phyloP scores from a whole-genome alignment of 805 yeast species.

The Yarrowia bubula region DNA sequence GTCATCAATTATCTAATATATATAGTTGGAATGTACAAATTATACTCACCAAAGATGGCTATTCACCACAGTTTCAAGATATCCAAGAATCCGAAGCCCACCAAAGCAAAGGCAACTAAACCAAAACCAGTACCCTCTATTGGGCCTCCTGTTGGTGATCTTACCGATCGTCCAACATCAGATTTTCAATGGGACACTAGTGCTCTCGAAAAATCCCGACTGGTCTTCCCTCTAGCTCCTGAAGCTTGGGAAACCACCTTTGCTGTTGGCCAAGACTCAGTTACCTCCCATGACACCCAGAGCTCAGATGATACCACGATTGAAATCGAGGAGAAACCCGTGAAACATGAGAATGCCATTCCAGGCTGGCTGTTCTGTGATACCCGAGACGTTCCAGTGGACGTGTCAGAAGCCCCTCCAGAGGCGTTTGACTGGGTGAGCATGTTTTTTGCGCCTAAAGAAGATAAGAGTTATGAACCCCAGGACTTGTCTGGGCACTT shows the following conservation, averaged over 20 bases:
- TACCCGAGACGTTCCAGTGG: not conserved
- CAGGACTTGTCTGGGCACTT: not conserved
- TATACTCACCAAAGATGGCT: not conserved
- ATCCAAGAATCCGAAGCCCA: not conserved
- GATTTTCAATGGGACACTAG: not conserved
- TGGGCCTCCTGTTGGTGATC: not conserved
- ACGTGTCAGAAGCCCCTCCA: not conserved
- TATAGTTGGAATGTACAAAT: slow-evolving; percentile 4
- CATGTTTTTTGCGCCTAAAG: not conserved
- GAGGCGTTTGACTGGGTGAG: not conserved
- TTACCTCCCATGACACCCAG: not conserved
- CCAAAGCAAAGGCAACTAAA: not conserved
- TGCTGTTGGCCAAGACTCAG: not conserved
- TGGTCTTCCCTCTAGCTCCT: not conserved
- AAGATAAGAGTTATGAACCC: not conserved
- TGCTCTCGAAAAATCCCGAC: not conserved
- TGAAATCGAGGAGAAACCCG: not conserved
- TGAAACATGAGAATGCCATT: not conserved
- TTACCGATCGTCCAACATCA: not conserved
- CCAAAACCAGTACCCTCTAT: no score
- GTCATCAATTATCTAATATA: slow-evolving; percentile 4
- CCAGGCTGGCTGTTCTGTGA: slow-evolving; percentile 2
- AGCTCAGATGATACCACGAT: not conserved
- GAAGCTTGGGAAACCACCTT: slow-evolving; percentile 2
- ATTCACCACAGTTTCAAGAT: slow-evolving; percentile 21